Base-by-base conservation (phyloP, 305 asterid species). In the Plantago lanceolata region DNA sequence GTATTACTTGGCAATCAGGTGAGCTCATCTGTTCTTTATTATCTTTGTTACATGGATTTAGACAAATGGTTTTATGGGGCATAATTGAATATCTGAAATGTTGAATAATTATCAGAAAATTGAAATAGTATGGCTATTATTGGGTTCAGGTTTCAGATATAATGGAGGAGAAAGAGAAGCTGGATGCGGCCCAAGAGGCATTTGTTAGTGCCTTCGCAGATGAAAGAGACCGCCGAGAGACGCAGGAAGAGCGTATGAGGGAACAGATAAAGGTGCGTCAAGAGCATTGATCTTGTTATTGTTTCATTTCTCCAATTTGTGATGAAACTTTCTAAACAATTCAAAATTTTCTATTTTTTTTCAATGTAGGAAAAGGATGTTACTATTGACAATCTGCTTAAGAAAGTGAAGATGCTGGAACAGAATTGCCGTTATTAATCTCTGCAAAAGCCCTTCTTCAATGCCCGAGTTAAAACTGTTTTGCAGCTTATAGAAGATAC, bases 231-330 rank as follows among this genome's bases (percentile, higher is more conserved):
- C 75, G 72, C 21, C 75, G 82, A 16, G 78, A 76, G 15, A n/a
- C 52, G n/a, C 85, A 76, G 59, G 92, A 84, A 71, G 74, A 76
- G 52, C 61, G 43, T 28, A 17, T 88, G 83, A 86, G 83, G 67
- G 62, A 14, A 45, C 74, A 65, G 59, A 48, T 77, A 59, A 69
- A 58, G 81, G 94, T 81, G 5, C 43, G 19, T 19, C 5, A 8
- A 17, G 0, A 20, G 18, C 33, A 40, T 7, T 13, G n/a, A 6
- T 3, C 14, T 29, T 3, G 40, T 35, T 18, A 15, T 31, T 62
- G 8, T 21, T 14, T 0, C 9, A 24, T 3, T 15, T 35, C 1
- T 28, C 43, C 50, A 16, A 12, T 51, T 17, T 48, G 3, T 63
- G 0, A 15, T 54, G 15, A 21, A 19, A 55, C 20, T 53, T 5